Conservation (phyloP, 2,329 filamentous ascomycete species). For the Orbilia quercus region DNA sequence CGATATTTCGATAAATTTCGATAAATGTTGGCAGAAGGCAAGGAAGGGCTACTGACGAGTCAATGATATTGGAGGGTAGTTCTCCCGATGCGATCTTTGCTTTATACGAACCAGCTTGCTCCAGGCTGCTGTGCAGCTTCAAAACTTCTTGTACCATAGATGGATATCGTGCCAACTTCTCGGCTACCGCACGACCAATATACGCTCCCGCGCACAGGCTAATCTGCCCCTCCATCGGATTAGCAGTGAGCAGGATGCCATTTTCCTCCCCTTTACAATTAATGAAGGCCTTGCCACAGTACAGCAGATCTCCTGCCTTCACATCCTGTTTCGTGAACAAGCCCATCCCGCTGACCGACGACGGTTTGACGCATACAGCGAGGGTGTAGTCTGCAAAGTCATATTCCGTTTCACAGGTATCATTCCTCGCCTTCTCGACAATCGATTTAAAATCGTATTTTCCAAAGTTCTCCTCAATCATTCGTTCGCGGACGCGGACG, state of each 20-base stretch:
- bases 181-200: neutral
- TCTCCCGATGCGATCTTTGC: neutral
- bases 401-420: constrained; percentile 4
- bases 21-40: too few species aligned
- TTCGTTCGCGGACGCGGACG: constrained; percentile 5
- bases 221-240: constrained; percentile 7
- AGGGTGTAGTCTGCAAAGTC: constrained; percentile 46
- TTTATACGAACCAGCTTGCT: neutral
- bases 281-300: constrained; percentile 23
- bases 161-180: constrained; percentile 23
- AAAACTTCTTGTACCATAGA: constrained; percentile 6
- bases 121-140: constrained; percentile 11
- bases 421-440: constrained; percentile 32
- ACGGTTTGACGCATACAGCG: constrained; percentile 1
- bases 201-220: constrained; percentile 1
- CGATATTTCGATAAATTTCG: too few species aligned
- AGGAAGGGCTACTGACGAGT: constrained; percentile 17
- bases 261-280: constrained; percentile 36
- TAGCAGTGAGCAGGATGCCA: constrained; percentile 10
- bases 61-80: neutral
- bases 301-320: constrained; percentile 42
- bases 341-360: constrained; percentile 23
- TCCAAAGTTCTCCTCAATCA: constrained; percentile 19
- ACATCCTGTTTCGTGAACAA: constrained; percentile 25
- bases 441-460: constrained; percentile 33